These are phyloP conservation scores for Penicillium sp. DNA, from an alignment of 2,329 filamentous ascomycete genomes.

Conservation along the genomic window DNA sequence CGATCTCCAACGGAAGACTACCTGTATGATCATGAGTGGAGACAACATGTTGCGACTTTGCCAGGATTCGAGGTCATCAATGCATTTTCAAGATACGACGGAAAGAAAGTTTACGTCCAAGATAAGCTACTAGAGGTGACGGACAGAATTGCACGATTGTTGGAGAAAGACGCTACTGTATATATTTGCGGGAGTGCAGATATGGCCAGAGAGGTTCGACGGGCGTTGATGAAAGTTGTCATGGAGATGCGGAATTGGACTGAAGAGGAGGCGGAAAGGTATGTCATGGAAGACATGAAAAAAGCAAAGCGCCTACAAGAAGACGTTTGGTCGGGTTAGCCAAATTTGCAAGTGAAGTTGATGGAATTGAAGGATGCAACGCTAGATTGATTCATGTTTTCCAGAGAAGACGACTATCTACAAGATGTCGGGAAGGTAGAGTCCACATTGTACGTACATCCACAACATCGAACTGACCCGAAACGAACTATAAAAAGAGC, in stretches of 20 bases:
- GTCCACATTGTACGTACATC: neutral
- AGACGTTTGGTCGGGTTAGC: neutral
- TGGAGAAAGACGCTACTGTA: neutral
- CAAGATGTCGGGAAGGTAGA: neutral
- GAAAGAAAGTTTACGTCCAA: neutral
- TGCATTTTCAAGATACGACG: neutral
- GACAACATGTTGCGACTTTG: neutral
- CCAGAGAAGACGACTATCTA: neutral
- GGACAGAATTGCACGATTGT: neutral
- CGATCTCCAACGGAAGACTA: neutral
- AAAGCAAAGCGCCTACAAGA: neutral
- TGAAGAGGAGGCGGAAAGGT: neutral
- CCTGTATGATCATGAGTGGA: neutral
- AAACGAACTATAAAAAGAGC: neutral
- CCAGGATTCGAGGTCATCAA: neutral
- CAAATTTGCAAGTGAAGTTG: neutral
- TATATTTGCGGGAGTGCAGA: neutral
- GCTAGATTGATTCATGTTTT: neutral
- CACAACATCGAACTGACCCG: neutral
- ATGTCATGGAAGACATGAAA: neutral
- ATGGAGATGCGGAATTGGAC: neutral
- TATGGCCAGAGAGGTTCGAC: neutral
- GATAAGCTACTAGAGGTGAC: neutral
- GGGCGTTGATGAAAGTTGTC: neutral
- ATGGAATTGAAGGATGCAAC: neutral